Evolutionary conservation across 192 early-diverging fungal species (phyloP), one percentile per base, ranked within the genome.

Genomic region (Umbelopsis sp.): DNA sequence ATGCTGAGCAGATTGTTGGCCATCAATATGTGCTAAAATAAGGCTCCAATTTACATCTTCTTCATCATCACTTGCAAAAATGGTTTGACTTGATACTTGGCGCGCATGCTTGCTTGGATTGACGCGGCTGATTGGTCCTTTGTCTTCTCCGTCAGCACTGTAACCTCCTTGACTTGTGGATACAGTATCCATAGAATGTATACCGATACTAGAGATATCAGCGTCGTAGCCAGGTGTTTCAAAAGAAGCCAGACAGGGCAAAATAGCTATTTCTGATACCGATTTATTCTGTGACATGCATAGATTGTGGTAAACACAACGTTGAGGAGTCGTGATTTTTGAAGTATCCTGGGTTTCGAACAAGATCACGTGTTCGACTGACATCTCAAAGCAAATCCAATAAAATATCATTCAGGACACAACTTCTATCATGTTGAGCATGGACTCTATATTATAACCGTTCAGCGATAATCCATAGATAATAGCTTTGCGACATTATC

Each of bases 31-130:
- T 16, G 56, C 56, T 20, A 62, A 62, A 62, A 62, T 62, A 22
- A 62, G 17, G 17, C 56, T 32, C 56, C 56, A 62, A 26, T 62
- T 29, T 31, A 29, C 56, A 32, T 62, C 56, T 62, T 62, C 56
- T n/a, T 62, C 56, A 62, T 62, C 56, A 11, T 62, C 56, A 32
- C 56, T 62, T 0, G 56, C 56, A 62, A 62, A 62, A 62, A 62
- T 62, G 56, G 56, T 62, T 36, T 62, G 29, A 14, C 56, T 62
- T 4, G 56, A 62, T 26, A 34, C 26, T 62, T 62, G 56, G 12
- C 56, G 26, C 1, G 31, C 17, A n/a, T 11, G 26, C 12, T 34
- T 16, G 29, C 26, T 32, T 29, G 9, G 32, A 62, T 62, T 62
- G 56, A 34, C 56, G 31, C 56, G 56, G 16, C 7, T 32, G 11